Evolutionary conservation across 2,329 filamentous ascomycete genomes (phyloP), one percentile per base, ranked within the genome.

Genomic region (Neofusicoccum laricinum): DNA sequence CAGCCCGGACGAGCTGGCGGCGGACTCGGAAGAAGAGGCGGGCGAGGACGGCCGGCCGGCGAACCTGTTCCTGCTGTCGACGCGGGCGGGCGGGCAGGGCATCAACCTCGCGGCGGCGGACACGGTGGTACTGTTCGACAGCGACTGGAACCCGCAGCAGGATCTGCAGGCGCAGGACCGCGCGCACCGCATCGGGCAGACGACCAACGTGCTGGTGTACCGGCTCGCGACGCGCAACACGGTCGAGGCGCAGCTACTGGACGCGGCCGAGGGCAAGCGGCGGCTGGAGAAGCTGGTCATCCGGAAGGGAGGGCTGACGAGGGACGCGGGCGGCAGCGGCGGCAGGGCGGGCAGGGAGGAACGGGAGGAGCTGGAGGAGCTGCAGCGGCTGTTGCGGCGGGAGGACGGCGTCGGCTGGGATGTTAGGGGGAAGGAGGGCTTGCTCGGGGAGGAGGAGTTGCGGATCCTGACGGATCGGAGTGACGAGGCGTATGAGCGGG

Each of bases 101-200:
- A 98, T 98, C 81, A 98, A 97, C 71, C 87, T 98, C 0, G 92
- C 92, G 0, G 89, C 89, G 0, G 94, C 94, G 0, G 94, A 98
- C 70, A 97, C 94, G 0, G 94, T 97, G 11, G 90, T 98, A 50
- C 82, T 98, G 0, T 98, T 95, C 69, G 94, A 98, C 76, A 88
- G 84, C 10, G 87, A 97, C 71, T 97, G 94, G 88, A 99, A 99
- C 71, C 95, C 95, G 0, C 95, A 99, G 75, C 94, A 97, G 73
- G 95, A 99, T 75, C 82, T 99, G 0, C 95, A 99, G 73, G 95
- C 95, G 0, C 95, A 98, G 77, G 95, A 99, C 72, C 91, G 95
- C 4, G 93, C 92, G 0, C 95, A 99, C 74, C 88, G 95, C 12
- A 98, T 99, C 67, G 95, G 95, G 0, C 95, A 99, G 76, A 97